A percentile compares a stretch with the other conserved stretches of the same genome.
These are phyloP conservation scores for Hyphopichia buzzinii DNA, from an alignment of 1,139 yeast genomes.

Conservation along the genomic window DNA sequence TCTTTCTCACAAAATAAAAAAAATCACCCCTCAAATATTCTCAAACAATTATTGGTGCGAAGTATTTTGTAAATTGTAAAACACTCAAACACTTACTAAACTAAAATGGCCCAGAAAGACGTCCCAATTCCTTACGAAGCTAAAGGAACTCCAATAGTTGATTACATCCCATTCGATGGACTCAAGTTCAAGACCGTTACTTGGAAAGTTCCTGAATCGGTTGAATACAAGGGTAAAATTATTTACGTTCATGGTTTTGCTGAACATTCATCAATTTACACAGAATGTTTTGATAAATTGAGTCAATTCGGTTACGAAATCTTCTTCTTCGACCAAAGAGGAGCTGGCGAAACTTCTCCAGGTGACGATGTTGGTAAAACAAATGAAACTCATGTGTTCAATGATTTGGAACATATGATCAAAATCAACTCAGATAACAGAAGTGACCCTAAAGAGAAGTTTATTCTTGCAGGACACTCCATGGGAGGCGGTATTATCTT, in stretches of 20 bases:
- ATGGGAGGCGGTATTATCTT: constrained; percentile 91
- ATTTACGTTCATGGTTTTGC: constrained; percentile 80
- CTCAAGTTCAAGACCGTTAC: constrained; percentile 39
- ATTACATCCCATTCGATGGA: constrained; percentile 31
- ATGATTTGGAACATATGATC: constrained; percentile 69
- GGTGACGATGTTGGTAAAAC: constrained; percentile 62
- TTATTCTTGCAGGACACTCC: constrained; percentile 79
- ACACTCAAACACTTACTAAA: neutral
- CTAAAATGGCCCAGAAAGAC: constrained; percentile 5
- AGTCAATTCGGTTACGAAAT: constrained; percentile 66
- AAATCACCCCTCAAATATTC: too few species aligned
- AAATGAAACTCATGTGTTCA: constrained; percentile 59
- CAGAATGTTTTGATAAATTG: constrained; percentile 57
- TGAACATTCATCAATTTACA: constrained; percentile 58
- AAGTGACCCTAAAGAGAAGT: constrained; percentile 30
- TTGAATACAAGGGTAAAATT: constrained; percentile 50
- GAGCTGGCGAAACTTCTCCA: constrained; percentile 76
- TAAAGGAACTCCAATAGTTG: constrained; percentile 27
- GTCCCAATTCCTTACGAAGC: constrained; percentile 35
- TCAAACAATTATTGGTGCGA: too few species aligned
- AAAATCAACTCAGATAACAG: constrained; percentile 29
- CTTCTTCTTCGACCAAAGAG: constrained; percentile 82
- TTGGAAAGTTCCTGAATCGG: constrained; percentile 38
- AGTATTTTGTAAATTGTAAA: too few species aligned
- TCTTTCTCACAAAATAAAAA: too few species aligned